Base-by-base conservation (phyloP, 495 filamentous ascomycete genomes). In the Barbatosphaeria neglecta region DNA sequence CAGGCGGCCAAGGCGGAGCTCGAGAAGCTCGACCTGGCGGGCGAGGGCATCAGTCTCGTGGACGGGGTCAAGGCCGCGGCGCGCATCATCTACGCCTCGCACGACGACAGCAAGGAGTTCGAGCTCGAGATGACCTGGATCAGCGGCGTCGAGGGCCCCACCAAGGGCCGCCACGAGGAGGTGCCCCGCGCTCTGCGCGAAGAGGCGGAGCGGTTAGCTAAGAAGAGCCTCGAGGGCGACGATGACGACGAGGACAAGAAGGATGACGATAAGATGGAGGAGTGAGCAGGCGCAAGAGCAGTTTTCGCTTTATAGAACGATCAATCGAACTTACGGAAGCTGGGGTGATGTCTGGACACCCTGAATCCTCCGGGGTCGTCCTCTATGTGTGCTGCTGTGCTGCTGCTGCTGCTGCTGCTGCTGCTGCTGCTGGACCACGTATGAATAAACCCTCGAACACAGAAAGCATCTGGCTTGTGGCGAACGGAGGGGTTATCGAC, bases 51-150 rank as follows among this genome's bases (percentile, higher is more conserved):
- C n/a, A 86, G 80, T 44, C 73, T 98, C 16, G 68, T 80, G 54
- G 81, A 95, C 59, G 92, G 82, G 24, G 88, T 97, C 52, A 96
- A 94, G 72, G 88, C 97, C 70, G 92, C 92, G 17, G 92, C 92
- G 46, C 73, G 87, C 37, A 97, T 98, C 56, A 95, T 98, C 64
- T 90, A 95, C 64, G 78, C 94, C 43, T 88, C 92, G 41, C 92
- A 98, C 62, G 89, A 95, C 60, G 92, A 98, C 59, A 95, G 86
- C 75, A 81, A 82, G 72, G 93, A 98, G 25, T 97, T 97, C 54
- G 93, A 98, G 75, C 71, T 98, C 27, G 92, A 98, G 73, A 95
- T 98, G 92, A 89, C 85, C 50, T 98, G 92, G 92, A 82, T 97
- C 54, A 93, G 86, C 65, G 78, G 75, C 18, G 56, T 77, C 37